These are phyloP conservation scores for Bipolaris gigantea DNA, from an alignment of 2,329 filamentous ascomycete genomes.

Conservation along the genomic window DNA sequence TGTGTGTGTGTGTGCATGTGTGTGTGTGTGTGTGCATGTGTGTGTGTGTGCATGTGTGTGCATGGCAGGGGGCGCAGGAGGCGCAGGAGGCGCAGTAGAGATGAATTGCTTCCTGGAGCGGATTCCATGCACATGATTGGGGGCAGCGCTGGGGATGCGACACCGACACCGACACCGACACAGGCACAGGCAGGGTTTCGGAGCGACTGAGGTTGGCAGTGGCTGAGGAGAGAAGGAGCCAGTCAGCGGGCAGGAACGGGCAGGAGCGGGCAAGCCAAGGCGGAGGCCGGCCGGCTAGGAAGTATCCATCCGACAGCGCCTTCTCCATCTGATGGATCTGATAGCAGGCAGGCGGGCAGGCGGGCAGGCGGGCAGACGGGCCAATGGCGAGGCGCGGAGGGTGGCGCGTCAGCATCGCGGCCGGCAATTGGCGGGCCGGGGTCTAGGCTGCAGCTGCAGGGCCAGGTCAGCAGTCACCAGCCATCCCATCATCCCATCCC, in stretches of 20 bases:
- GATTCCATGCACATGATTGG: neutral
- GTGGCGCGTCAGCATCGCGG: neutral
- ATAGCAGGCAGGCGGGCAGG: too few species aligned
- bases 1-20: too few species aligned
- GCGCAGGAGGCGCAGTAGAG: too few species aligned
- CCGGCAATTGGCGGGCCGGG: neutral
- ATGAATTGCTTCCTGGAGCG: too few species aligned
- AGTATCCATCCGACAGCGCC: neutral
- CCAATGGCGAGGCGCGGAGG: neutral
- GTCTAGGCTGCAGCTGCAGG: neutral
- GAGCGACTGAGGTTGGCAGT: conserved; percentile 2
- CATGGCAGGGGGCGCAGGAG: conserved; percentile 13
- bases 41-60: too few species aligned
- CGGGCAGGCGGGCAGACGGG: neutral
- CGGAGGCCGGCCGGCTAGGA: neutral
- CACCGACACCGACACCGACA: neutral
- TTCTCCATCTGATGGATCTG: neutral
- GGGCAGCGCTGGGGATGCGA: neutral
- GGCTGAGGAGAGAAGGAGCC: conserved; percentile 1
- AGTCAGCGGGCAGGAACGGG: neutral
- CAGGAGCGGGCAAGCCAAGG: neutral
- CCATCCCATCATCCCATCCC: neutral
- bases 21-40: too few species aligned
- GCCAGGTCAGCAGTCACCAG: neutral
- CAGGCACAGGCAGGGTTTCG: neutral